These are phyloP conservation scores for Schizochytrium sp. DNA, from an alignment of 108 stramenopile species.

Conservation along the genomic window DNA sequence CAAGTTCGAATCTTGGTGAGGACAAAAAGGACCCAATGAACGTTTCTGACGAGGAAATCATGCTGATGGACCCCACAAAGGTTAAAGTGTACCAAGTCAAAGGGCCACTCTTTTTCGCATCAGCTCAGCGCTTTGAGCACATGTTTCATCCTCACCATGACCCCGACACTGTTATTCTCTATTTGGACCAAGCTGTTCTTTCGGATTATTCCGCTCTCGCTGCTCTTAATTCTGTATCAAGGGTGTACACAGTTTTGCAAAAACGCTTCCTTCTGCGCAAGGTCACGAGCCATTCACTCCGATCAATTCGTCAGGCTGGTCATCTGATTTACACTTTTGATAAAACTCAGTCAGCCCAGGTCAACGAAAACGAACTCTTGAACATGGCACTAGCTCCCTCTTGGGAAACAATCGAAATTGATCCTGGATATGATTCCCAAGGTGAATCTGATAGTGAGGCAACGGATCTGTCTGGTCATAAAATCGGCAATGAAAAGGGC, in stretches of 20 bases:
- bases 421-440: neutral
- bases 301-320: conserved; percentile 56
- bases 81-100: conserved; percentile 68
- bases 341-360: neutral
- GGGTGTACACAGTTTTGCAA: conserved; percentile 62
- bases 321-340: conserved; percentile 4
- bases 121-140: conserved; percentile 56
- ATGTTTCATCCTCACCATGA: conserved; percentile 68
- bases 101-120: conserved; percentile 70
- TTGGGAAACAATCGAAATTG: conserved; percentile 13
- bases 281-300: conserved; percentile 61
- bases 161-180: conserved; percentile 66
- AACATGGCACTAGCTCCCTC: conserved; percentile 29
- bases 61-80: neutral
- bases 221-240: conserved; percentile 61
- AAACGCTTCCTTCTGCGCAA: conserved; percentile 66
- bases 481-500: no score
- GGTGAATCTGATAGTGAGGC: no score
- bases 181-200: conserved; percentile 65
- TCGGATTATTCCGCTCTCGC: conserved; percentile 71
- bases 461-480: no score
- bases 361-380: conserved; percentile 42
- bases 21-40: neutral
- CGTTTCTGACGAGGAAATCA: neutral
- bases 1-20: neutral